Evolutionary conservation across 768 basidiomycete species (phyloP), one percentile per base, ranked within the genome.

Genomic region (Artomyces pyxidatus): DNA sequence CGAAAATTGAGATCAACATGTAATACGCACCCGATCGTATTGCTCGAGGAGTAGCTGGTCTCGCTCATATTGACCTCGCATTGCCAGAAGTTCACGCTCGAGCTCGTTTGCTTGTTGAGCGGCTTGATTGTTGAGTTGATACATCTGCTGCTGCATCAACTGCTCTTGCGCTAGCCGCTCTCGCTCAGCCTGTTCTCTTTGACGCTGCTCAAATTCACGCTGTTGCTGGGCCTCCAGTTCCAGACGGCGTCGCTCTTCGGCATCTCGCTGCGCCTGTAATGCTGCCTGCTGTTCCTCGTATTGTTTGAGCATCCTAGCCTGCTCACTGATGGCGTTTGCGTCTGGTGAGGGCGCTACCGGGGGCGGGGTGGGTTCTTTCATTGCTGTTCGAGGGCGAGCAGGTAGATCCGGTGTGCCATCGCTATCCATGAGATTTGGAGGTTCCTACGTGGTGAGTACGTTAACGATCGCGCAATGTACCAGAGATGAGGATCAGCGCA

Each of bases 11-110:
- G 51, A n/a, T 25, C 37, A 17, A 8, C 17, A 10, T 35, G 40
- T 9, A 11, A 30, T 17, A 73, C 85, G 46, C 67, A 95, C 93
- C 37, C 86, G 78, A 63, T 99, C 96, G 60, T 99, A 99, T 59
- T 98, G 93, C 65, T 98, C 95, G 47, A 99, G 73, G 66, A 99
- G 81, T 57, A 99, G 85, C 64, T 99, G 96, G 60, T 99, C 95
- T 11, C 96, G 80, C 68, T 99, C 96, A 63, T 92, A 99, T 63
- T 98, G 96, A 0, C 96, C 93, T 41, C 93, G 74, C 87, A 98
- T 88, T 9, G 78, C 89, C 42, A 98, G 76, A 42, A 98, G 71
- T 64, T 98, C 87, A 45, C 88, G 75, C 65, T 99, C 92, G 38
- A 94, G 75, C 52, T 98, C 93, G 47, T 78, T 73, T 26, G 80